A percentile compares a stretch with the other conserved stretches of the same genome.
Conservation (phyloP, 345 rosid genomes). For the Gossypium mustelinum region DNA sequence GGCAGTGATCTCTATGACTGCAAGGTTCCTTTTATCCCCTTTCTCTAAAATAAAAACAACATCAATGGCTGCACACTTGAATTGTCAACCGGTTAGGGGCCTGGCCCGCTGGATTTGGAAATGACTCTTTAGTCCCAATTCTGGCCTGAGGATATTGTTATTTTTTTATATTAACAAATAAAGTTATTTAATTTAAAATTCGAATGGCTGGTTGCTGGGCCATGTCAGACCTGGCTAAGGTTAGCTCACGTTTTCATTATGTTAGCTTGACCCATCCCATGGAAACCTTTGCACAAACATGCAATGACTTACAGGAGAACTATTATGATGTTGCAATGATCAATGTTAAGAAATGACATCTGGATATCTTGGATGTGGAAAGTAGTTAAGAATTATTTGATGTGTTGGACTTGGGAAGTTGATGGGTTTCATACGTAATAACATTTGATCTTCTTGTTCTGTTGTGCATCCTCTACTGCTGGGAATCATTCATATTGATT, state of each 20-base stretch:
- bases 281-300: not conserved
- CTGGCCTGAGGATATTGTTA: not conserved
- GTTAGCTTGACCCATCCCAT: not conserved
- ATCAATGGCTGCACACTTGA: slow-evolving; percentile 2
- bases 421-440: not conserved
- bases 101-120: not conserved
- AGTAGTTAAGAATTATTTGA: not conserved
- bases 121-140: not conserved
- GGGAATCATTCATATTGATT: slow-evolving; percentile 7
- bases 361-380: not conserved
- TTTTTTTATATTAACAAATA: not conserved
- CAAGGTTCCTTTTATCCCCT: slow-evolving; percentile 50
- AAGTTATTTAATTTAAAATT: not conserved
- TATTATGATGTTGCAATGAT: slow-evolving; percentile 1
- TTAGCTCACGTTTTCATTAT: not conserved
- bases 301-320: not conserved
- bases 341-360: slow-evolving; percentile 4
- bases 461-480: not conserved
- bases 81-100: not conserved
- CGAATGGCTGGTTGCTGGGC: not conserved
- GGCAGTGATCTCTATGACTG: slow-evolving; percentile 85
- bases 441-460: not conserved
- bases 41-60: not conserved
- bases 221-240: not conserved
- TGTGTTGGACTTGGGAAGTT: not conserved